phyloP scores from a whole-genome alignment of 2,329 filamentous ascomycete species.

The Seiridium cupressi region DNA sequence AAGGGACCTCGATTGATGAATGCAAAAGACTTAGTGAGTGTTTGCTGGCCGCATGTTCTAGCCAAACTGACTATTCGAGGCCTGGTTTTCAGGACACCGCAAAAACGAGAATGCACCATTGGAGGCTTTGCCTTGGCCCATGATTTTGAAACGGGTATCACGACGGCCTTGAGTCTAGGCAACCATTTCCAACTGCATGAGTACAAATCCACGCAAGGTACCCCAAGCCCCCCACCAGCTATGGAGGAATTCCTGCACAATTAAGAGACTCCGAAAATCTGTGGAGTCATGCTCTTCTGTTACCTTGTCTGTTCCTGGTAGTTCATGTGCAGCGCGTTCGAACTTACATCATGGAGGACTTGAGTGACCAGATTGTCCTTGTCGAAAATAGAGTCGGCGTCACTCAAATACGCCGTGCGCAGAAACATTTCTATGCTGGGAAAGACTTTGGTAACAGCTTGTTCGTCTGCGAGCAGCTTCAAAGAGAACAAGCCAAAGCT shows the following conservation, averaged over 20 bases:
- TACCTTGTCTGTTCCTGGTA: background rate
- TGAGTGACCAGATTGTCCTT: background rate
- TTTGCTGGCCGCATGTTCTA: background rate
- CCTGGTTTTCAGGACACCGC: background rate
- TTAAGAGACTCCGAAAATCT: background rate
- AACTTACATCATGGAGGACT: background rate
- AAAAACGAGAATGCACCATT: background rate
- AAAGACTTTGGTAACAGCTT: background rate
- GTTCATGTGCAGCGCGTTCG: background rate
- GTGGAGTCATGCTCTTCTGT: background rate
- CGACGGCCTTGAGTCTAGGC: background rate
- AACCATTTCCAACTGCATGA: background rate
- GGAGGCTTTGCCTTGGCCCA: background rate
- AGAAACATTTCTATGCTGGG: background rate
- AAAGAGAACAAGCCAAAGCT: background rate
- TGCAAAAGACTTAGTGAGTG: background rate
- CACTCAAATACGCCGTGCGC: background rate
- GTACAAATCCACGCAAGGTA: background rate
- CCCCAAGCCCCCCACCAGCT: background rate
- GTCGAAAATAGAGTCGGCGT: background rate
- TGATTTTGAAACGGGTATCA: background rate
- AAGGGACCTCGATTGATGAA: background rate
- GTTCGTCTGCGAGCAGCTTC: background rate
- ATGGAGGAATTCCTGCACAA: background rate
- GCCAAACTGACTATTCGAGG: background rate